Conservation (phyloP, 331 rosid species). For the Quercus phellos region DNA sequence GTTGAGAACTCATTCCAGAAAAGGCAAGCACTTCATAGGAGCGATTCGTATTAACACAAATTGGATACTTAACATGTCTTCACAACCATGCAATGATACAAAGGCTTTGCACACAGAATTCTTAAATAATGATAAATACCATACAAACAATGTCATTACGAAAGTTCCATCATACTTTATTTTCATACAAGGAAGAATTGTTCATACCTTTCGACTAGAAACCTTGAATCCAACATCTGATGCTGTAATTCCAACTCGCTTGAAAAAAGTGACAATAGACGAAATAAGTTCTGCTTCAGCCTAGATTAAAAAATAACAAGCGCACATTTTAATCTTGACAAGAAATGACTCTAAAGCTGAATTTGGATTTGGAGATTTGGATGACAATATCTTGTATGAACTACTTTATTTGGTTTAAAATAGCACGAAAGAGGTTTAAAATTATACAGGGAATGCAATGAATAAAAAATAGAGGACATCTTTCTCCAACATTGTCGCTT, state of each 20-base stretch:
- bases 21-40: background rate
- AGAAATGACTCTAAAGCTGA: constrained; percentile 4
- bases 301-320: constrained; percentile 33
- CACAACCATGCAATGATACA: background rate
- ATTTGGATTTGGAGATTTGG: background rate
- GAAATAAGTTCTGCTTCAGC: constrained; percentile 96
- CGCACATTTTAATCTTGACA: constrained; percentile 9
- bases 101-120: constrained; percentile 11
- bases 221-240: constrained; percentile 92
- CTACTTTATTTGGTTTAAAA: background rate
- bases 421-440: background rate
- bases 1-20: background rate
- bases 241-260: constrained; percentile 77
- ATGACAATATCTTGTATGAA: background rate
- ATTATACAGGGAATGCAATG: background rate
- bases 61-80: background rate
- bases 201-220: constrained; percentile 89
- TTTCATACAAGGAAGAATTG: constrained; percentile 18
- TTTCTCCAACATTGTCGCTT: background rate
- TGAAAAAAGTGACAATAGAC: constrained; percentile 79
- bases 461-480: background rate
- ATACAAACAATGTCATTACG: background rate
- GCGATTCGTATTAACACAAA: background rate
- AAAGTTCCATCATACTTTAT: constrained; percentile 8
- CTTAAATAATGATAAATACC: background rate